A percentile compares a stretch with the other conserved stretches of the same genome.
These are phyloP conservation scores for Bonia amplexicaulis DNA, from an alignment of 176 grass and related monocot species.

Conservation along the genomic window DNA sequence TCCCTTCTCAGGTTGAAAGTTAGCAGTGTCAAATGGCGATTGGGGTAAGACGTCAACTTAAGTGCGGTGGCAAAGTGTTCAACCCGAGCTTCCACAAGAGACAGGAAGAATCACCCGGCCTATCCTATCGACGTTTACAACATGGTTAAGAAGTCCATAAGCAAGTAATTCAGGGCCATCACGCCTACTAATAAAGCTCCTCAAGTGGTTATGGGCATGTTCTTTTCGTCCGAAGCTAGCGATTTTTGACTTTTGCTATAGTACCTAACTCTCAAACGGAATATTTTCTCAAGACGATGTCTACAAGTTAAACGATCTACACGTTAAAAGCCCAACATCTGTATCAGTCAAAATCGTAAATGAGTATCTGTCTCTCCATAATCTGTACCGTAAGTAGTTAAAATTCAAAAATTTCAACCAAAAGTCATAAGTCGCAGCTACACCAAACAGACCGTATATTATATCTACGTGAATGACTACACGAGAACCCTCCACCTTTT, in stretches of 20 bases:
- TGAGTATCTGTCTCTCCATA: too few species aligned
- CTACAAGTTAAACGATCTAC: too few species aligned
- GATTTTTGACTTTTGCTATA: too few species aligned
- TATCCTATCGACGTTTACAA: constrained; percentile 32
- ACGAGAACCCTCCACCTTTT: constrained; percentile 42
- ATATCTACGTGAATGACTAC: constrained; percentile 34
- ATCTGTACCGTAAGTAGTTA: too few species aligned
- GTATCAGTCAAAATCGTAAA: too few species aligned
- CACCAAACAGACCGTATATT: too few species aligned
- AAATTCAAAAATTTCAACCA: too few species aligned
- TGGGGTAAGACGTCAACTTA: constrained; percentile 44
- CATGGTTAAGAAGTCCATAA: constrained; percentile 30
- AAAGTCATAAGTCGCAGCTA: too few species aligned
- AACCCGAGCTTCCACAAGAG: constrained; percentile 46
- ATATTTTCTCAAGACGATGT: too few species aligned
- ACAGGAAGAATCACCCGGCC: constrained; percentile 36
- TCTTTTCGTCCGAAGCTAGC: too few species aligned
- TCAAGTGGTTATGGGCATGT: constrained; percentile 24
- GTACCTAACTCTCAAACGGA: too few species aligned
- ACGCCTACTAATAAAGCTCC: constrained; percentile 42
- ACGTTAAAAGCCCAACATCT: too few species aligned
- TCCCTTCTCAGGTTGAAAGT: constrained; percentile 26
- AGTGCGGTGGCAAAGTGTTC: constrained; percentile 46
- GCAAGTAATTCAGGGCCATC: constrained; percentile 16
- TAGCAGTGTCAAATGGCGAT: constrained; percentile 31